A percentile compares a stretch with the other conserved stretches of the same genome.
phyloP scores from a whole-genome alignment of 176 grass and related monocot genomes.

The Phoenix roebelenii region DNA sequence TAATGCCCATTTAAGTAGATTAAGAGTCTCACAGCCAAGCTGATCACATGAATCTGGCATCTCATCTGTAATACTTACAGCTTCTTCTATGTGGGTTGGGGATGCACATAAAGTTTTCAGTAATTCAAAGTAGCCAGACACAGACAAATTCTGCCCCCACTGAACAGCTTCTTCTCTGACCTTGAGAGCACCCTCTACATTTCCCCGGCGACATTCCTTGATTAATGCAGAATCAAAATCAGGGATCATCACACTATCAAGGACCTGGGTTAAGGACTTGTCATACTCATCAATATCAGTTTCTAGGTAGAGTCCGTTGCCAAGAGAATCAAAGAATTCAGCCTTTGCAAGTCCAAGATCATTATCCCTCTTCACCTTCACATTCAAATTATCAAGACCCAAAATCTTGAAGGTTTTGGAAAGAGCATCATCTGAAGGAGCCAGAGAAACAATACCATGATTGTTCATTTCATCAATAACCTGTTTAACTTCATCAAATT shows the following conservation, averaged over 20 bases:
- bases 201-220: conserved; percentile 43
- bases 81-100: conserved; percentile 33
- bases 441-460: conserved; percentile 33
- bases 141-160: conserved; percentile 47
- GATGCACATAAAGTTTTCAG: conserved; percentile 37
- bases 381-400: conserved; percentile 53
- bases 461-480: conserved; percentile 42
- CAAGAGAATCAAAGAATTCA: conserved; percentile 91
- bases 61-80: conserved; percentile 39
- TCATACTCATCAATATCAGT: conserved; percentile 65
- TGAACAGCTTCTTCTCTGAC: conserved; percentile 59
- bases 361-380: conserved; percentile 93
- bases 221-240: conserved; percentile 41
- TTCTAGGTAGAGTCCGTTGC: conserved; percentile 83
- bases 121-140: conserved; percentile 34
- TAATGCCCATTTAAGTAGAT: conserved; percentile 39
- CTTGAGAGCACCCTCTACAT: conserved; percentile 43
- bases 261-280: conserved; percentile 44
- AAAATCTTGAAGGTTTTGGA: conserved; percentile 68
- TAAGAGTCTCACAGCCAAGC: conserved; percentile 53
- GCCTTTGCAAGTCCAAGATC: conserved; percentile 46
- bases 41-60: conserved; percentile 36
- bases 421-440: conserved; percentile 49
- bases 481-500: conserved; percentile 73
- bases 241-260: conserved; percentile 43